phyloP scores from a whole-genome alignment of 495 filamentous ascomycete species.

The Baudoinia panamericana region DNA sequence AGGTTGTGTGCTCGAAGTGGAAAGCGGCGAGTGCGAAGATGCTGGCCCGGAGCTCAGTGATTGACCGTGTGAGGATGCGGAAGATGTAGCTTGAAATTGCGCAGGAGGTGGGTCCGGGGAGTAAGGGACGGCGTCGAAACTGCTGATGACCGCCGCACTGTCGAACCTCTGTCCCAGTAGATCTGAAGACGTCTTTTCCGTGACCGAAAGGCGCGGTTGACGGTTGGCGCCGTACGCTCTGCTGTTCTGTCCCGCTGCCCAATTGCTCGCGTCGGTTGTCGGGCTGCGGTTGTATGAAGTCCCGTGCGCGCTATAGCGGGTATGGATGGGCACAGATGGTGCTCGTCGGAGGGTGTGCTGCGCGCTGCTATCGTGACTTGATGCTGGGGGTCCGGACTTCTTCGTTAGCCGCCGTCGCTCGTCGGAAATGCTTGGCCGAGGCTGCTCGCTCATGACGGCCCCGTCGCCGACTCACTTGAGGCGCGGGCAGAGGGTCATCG shows the following conservation, averaged over 20 bases:
- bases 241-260: neutral
- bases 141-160: conserved; percentile 16
- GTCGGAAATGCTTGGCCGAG: no score
- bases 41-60: neutral
- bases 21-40: neutral
- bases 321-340: conserved; percentile 5
- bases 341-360: conserved; percentile 4
- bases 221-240: conserved; percentile 1
- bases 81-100: conserved; percentile 1
- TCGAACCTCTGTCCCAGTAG: conserved; percentile 20
- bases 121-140: conserved; percentile 20
- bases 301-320: conserved; percentile 5
- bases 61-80: neutral
- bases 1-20: neutral
- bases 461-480: no score
- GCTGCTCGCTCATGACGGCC: no score
- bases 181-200: conserved; percentile 15
- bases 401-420: no score
- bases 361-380: no score
- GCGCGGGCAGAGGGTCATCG: no score
- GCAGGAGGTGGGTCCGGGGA: conserved; percentile 7
- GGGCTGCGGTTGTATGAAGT: conserved; percentile 1
- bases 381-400: no score
- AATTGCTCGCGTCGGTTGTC: neutral
- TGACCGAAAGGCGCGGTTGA: conserved; percentile 14